phyloP scores from a whole-genome alignment of 768 basidiomycete species.

The Ramaria rubella region DNA sequence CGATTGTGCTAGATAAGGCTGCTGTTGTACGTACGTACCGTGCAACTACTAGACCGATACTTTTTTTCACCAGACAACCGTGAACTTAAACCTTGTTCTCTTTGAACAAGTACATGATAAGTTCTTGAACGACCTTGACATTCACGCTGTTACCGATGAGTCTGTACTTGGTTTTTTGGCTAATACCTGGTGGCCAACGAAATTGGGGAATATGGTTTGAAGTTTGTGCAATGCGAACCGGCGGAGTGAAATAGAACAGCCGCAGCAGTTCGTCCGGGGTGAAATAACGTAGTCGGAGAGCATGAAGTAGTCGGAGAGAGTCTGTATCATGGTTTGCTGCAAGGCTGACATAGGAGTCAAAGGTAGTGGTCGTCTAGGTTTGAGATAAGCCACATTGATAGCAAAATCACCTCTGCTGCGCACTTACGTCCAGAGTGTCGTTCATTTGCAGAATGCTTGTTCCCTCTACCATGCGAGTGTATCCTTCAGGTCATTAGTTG shows the following conservation, averaged over 20 bases:
- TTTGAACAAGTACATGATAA: constrained; percentile 54
- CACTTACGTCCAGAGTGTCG: constrained; percentile 52
- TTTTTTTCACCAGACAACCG: not conserved
- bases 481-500: constrained; percentile 38
- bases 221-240: constrained; percentile 6
- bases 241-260: constrained; percentile 51
- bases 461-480: constrained; percentile 70
- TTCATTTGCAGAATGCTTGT: constrained; percentile 71
- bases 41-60: not conserved
- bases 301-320: constrained; percentile 48
- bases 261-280: constrained; percentile 65
- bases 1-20: no score
- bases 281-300: constrained; percentile 68
- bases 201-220: constrained; percentile 27
- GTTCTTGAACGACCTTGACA: constrained; percentile 57
- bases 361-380: constrained; percentile 51
- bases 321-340: constrained; percentile 27
- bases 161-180: constrained; percentile 64
- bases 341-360: constrained; percentile 27
- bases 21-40: not conserved
- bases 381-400: not conserved
- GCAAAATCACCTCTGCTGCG: constrained; percentile 14
- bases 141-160: constrained; percentile 83
- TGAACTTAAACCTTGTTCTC: constrained; percentile 6
- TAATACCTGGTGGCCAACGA: constrained; percentile 55